A percentile compares a stretch with the other conserved stretches of the same genome.
phyloP scores from a whole-genome alignment of 768 basidiomycete genomes.

The Mycena venus region DNA sequence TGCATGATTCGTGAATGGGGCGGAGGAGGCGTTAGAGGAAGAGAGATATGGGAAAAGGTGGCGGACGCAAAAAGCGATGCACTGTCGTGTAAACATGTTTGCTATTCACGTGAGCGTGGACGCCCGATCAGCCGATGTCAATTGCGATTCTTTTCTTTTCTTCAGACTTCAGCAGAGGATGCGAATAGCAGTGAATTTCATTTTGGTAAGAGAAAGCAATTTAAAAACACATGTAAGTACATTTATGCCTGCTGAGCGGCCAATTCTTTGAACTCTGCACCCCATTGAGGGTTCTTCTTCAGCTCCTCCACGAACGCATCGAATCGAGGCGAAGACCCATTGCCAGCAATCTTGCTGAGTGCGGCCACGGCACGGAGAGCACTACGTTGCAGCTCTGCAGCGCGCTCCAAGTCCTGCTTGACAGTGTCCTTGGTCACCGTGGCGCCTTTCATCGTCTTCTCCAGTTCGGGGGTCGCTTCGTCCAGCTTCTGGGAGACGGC shows the following conservation, averaged over 20 bases:
- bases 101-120: constrained; percentile 17
- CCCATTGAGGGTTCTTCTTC: constrained; percentile 76
- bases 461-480: constrained; percentile 85
- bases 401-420: constrained; percentile 90
- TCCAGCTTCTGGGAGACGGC: constrained; percentile 88
- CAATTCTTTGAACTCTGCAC: constrained; percentile 76
- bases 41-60: not conserved
- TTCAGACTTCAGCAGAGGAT: not conserved
- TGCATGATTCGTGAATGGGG: constrained; percentile 13
- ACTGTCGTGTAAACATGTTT: not conserved
- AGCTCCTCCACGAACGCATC: constrained; percentile 84
- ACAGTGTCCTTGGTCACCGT: constrained; percentile 95
- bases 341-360: constrained; percentile 77
- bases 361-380: constrained; percentile 91
- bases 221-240: not conserved
- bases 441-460: constrained; percentile 91
- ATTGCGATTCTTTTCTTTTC: too few relatives aligned
- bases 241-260: constrained; percentile 29
- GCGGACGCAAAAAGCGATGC: not conserved
- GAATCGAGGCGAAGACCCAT: constrained; percentile 77
- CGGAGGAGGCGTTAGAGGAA: not conserved
- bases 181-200: not conserved
- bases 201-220: constrained; percentile 8
- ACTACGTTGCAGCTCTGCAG: constrained; percentile 92
- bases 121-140: not conserved